Conservation (phyloP, 2,329 filamentous ascomycete species). For the Exophiala bonariae region DNA sequence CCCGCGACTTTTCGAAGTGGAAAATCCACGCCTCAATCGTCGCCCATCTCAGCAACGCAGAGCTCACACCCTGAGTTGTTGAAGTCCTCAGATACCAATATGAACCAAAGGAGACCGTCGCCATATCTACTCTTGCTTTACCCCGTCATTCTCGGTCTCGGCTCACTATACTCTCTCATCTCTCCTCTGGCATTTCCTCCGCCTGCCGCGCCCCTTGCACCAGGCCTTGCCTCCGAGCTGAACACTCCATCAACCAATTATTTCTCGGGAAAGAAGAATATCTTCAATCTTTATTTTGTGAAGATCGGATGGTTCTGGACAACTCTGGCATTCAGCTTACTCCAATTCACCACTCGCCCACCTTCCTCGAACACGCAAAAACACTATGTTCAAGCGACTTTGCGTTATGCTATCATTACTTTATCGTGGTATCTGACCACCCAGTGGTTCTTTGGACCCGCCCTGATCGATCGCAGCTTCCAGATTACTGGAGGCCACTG, state of each 20-base stretch:
- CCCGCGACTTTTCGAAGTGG: neutral
- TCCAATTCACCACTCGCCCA: constrained; percentile 65
- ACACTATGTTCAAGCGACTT: constrained; percentile 52
- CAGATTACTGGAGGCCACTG: constrained; percentile 85
- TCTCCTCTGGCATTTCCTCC: constrained; percentile 67
- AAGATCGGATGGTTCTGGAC: constrained; percentile 96
- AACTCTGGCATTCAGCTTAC: constrained; percentile 69
- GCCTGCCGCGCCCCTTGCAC: constrained; percentile 32
- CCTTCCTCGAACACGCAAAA: constrained; percentile 12
- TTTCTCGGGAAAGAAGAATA: constrained; percentile 89
- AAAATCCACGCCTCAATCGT: neutral
- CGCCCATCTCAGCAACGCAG: neutral
- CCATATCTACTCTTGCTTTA: constrained; percentile 62
- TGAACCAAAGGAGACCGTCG: constrained; percentile 17
- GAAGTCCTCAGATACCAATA: neutral
- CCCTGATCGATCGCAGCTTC: constrained; percentile 87
- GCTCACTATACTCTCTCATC: constrained; percentile 75
- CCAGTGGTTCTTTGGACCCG: constrained; percentile 94
- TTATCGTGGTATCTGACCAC: constrained; percentile 81
- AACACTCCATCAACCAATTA: constrained; percentile 53
- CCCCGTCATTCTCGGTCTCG: constrained; percentile 74
- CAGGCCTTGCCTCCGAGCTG: constrained; percentile 33
- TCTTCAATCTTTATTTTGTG: constrained; percentile 91
- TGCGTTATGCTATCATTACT: constrained; percentile 74
- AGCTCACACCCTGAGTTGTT: too few relatives aligned